These are phyloP conservation scores for Dacryopinax spathularia DNA, from an alignment of 768 basidiomycete species.

Conservation along the genomic window DNA sequence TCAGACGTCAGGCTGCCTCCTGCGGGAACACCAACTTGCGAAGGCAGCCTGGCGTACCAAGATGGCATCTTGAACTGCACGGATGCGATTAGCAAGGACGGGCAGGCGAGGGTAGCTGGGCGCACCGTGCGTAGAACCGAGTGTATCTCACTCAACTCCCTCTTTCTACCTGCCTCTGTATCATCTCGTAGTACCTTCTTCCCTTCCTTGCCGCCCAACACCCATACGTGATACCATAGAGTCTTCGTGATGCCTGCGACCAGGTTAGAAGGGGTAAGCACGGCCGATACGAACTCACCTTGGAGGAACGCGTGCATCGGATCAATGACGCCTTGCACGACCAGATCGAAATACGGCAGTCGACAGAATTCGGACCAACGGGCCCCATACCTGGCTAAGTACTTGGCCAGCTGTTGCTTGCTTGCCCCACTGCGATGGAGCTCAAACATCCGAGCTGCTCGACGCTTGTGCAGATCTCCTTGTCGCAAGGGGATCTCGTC, in stretches of 20 bases:
- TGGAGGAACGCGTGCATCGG: constrained; percentile 7
- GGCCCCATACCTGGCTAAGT: not conserved
- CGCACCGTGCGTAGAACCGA: not conserved
- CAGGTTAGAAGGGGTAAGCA: not conserved
- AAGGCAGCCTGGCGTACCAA: not conserved
- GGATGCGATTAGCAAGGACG: not conserved
- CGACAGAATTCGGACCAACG: constrained; percentile 1
- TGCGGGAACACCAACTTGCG: not conserved
- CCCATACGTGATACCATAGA: not conserved
- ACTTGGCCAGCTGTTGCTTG: not conserved
- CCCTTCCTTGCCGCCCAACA: not conserved
- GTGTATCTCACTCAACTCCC: not conserved
- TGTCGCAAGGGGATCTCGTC: not conserved
- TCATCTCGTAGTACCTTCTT: not conserved
- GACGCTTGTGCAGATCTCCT: not conserved
- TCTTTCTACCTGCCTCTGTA: not conserved
- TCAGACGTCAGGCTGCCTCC: not conserved
- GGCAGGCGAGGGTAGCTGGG: not conserved
- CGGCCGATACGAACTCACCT: not conserved
- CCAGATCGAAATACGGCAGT: constrained; percentile 6
- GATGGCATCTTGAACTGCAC: not conserved
- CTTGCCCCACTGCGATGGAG: not conserved
- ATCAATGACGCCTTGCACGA: not conserved
- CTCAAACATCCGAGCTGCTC: not conserved
- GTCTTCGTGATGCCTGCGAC: not conserved